Percentiles rank a stretch among this genome's conserved stretches.
Conservation (phyloP, 495 filamentous ascomycete species). For the Cercophora sp. region DNA sequence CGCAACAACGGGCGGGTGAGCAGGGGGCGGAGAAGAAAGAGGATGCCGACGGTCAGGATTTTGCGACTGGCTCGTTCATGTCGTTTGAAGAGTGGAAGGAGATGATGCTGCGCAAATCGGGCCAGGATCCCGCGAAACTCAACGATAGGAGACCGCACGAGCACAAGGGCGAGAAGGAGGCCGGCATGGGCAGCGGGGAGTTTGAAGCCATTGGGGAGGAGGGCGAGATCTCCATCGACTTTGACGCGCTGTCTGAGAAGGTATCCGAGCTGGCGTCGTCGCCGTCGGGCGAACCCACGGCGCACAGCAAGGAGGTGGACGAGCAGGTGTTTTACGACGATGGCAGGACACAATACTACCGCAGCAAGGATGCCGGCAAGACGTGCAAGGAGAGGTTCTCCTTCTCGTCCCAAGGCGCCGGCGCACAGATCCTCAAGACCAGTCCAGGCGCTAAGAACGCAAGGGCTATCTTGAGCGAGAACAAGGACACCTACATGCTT, state of each 20-base stretch:
- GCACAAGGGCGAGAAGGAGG: constrained; percentile 30
- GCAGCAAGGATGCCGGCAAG: constrained; percentile 88
- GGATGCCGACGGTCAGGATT: constrained; percentile 39
- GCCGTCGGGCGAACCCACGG: constrained; percentile 26
- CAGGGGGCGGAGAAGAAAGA: constrained; percentile 13
- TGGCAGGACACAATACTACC: constrained; percentile 48
- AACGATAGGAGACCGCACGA: constrained; percentile 47
- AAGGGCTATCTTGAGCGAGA: constrained; percentile 84
- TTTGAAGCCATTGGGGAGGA: constrained; percentile 70
- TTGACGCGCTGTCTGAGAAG: constrained; percentile 56
- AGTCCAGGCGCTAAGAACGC: constrained; percentile 78
- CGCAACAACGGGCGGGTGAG: constrained; percentile 9
- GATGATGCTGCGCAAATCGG: constrained; percentile 81
- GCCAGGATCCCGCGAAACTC: constrained; percentile 75
- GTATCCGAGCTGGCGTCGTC: constrained; percentile 35
- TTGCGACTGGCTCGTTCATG: constrained; percentile 83
- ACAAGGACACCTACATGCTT: constrained; percentile 98
- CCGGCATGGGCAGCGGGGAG: constrained; percentile 27
- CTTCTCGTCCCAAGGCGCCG: constrained; percentile 94
- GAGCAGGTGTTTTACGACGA: constrained; percentile 44
- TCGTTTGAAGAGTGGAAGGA: constrained; percentile 99
- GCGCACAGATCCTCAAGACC: constrained; percentile 87
- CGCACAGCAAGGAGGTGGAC: constrained; percentile 36
- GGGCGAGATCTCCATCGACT: constrained; percentile 84
- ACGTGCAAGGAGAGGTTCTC: constrained; percentile 91